phyloP scores from a whole-genome alignment of 164 flowering plant species.

The Liriodendron chinense region DNA sequence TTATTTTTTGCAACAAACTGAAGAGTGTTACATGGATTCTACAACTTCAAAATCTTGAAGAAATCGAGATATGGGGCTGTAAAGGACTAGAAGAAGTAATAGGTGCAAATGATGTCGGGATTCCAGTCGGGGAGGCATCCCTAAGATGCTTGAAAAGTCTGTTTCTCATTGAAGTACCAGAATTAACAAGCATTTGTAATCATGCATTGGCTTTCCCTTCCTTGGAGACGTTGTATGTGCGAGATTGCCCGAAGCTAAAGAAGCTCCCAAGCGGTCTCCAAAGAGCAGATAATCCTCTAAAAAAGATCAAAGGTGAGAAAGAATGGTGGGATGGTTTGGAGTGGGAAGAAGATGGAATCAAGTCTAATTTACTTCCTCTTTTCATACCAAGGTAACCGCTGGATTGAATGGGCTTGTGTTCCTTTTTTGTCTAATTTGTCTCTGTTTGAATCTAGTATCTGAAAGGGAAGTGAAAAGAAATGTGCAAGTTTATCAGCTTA shows the following conservation, averaged over 20 bases:
- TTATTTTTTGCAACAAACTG: slow-evolving; percentile 5
- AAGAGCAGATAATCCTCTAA: slow-evolving; percentile 5
- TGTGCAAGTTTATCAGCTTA: too few species aligned
- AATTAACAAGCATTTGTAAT: slow-evolving; percentile 11
- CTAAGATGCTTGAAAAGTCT: slow-evolving; percentile 10
- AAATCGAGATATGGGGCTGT: neutral
- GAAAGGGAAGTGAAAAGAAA: too few species aligned
- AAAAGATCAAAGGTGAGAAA: neutral
- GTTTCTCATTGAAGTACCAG: neutral
- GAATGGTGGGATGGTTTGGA: slow-evolving; percentile 16
- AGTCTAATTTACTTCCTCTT: too few species aligned
- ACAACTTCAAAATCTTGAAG: slow-evolving; percentile 2
- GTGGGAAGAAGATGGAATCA: slow-evolving; percentile 12
- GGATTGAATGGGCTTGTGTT: too few species aligned
- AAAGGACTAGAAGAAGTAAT: slow-evolving; percentile 11
- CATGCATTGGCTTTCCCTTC: slow-evolving; percentile 10
- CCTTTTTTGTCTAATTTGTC: too few species aligned
- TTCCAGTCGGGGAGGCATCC: neutral
- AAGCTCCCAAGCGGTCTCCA: slow-evolving; percentile 12
- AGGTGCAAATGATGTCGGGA: neutral
- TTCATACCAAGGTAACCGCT: too few species aligned
- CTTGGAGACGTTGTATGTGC: neutral
- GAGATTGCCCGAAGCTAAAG: slow-evolving; percentile 1
- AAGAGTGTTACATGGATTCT: slow-evolving; percentile 13
- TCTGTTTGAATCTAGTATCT: too few species aligned